Conservation (phyloP, 148 eudicot species). For the Rhododendron vialii region DNA sequence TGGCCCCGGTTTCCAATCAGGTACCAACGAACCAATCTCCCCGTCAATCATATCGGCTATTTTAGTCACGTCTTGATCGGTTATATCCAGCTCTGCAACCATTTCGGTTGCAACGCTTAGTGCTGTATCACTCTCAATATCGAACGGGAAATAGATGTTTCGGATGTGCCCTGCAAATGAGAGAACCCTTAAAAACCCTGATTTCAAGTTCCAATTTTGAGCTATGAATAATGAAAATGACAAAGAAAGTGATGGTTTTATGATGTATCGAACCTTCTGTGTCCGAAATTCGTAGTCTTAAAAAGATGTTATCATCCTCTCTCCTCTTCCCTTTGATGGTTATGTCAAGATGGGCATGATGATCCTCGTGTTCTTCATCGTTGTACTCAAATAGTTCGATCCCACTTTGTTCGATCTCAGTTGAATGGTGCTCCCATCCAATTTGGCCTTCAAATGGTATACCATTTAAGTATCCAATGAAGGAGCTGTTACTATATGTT, state of each 20-base stretch:
- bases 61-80: conserved; percentile 71
- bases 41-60: conserved; percentile 82
- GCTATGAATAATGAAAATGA: not conserved
- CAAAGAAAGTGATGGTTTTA: not conserved
- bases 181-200: not conserved
- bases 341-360: conserved; percentile 46
- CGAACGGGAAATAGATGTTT: conserved; percentile 78
- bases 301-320: conserved; percentile 65
- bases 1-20: conserved; percentile 59
- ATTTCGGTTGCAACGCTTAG: conserved; percentile 83
- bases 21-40: conserved; percentile 59
- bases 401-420: conserved; percentile 37
- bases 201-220: not conserved
- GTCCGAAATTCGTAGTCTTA: conserved; percentile 65
- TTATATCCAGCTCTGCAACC: conserved; percentile 76
- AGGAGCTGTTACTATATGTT: conserved; percentile 28
- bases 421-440: conserved; percentile 38
- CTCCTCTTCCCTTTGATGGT: conserved; percentile 70
- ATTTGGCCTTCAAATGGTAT: conserved; percentile 31
- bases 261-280: conserved; percentile 52
- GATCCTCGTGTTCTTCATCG: conserved; percentile 43
- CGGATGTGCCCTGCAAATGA: conserved; percentile 50
- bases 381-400: conserved; percentile 45
- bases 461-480: conserved; percentile 34
- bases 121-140: conserved; percentile 66